Base-by-base conservation (phyloP, 192 early-diverging fungal species). In the Coemansia sp. region DNA sequence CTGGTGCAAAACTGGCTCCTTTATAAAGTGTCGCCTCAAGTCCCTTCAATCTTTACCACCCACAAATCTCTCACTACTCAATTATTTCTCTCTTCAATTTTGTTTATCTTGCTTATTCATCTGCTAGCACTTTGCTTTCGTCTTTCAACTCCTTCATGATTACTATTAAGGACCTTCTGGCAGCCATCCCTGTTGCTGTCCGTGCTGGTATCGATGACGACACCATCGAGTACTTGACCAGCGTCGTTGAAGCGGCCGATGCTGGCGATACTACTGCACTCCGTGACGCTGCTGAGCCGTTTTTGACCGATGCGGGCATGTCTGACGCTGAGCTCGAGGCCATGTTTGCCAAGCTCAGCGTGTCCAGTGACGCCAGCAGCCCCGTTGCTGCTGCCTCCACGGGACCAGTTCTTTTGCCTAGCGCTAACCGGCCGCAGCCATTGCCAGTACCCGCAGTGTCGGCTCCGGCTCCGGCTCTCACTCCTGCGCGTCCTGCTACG, bases 201-300 rank as follows among this genome's bases (percentile, higher is more conserved):
- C 69, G 71, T 13, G 60, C 73, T 10, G 30, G 79, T 0, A 59
- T 87, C 9, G 84, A 87, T 52, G 65, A 84, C 61, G 86, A 87
- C 45, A 75, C 83, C 15, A 34, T 80, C 8, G 84, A 84, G 22
- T 87, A 87, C 20, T 68, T 87, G 27, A 32, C 59, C 44, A 61
- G 80, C 44, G 61, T 85, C 41, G 35, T 83, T 10, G 78, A 70
- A 15, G 58, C 32, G 30, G 52, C 52, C 6, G 84, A 84, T 18
- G 68, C 75, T 60, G 35, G 82, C 7, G 82, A 82, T 22, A 43
- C 65, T 11, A 64, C 29, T 12, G 75, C 79, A 15, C 50, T 91
- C 16, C 86, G 86, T 61, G 90, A 88, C 12, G 85, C 85, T 29
- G 84, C 87, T 11, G 84, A 87, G 67, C 86, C 86, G 24, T 92